A percentile compares a stretch with the other conserved stretches of the same genome.
Evolutionary conservation across 192 early-diverging fungal genomes (phyloP).

Genomic region (Diversispora eburnea): DNA sequence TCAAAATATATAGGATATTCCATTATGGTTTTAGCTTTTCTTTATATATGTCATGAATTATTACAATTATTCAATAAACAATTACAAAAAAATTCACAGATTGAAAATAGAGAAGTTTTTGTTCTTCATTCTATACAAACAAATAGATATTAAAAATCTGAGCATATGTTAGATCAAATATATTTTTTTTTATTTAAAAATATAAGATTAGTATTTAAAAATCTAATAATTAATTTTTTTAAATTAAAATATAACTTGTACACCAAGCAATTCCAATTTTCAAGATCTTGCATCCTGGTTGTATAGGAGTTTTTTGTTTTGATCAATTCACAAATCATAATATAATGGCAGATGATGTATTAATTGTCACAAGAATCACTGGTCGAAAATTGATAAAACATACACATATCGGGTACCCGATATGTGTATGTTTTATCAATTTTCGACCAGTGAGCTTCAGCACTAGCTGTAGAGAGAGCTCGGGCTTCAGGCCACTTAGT

Average conservation of each 20-base stretch:
- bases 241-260: no score
- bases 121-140: constrained; percentile 1
- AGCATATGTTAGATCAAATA: constrained; percentile 30
- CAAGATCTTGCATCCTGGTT: neutral
- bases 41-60: constrained; percentile 25
- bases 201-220: no score
- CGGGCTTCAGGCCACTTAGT: constrained; percentile 33
- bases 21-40: constrained; percentile 32
- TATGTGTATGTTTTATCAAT: no score
- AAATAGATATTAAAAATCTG: constrained; percentile 30
- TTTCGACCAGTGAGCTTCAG: no score
- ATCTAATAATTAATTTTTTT: no score
- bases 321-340: constrained; percentile 26
- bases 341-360: constrained; percentile 9
- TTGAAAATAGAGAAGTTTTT: constrained; percentile 2
- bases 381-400: no score
- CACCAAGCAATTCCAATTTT: constrained; percentile 2
- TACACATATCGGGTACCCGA: no score
- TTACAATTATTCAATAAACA: constrained; percentile 21
- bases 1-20: constrained; percentile 24
- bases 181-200: no score
- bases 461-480: constrained; percentile 27
- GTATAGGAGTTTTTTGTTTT: constrained; percentile 28
- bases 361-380: constrained; percentile 23
- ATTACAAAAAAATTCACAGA: neutral